Base-by-base conservation (phyloP, 2,329 filamentous ascomycete genomes). In the Helminthosporium solani region DNA sequence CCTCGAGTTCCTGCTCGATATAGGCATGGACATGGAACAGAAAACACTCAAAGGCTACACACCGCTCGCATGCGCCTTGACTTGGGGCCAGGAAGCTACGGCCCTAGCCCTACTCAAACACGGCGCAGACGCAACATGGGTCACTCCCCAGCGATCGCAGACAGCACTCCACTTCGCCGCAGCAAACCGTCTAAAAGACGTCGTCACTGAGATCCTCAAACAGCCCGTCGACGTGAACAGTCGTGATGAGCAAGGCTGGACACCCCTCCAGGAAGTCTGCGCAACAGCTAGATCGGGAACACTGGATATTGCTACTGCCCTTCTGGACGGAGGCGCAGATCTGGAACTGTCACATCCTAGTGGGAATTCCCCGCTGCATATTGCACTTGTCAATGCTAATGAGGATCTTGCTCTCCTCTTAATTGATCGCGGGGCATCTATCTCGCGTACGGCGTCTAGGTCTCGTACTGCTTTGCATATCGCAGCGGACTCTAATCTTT, bases 281-380 rank as follows among this genome's bases (percentile, higher is more conserved):
- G 50, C 44, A 14, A 35, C 37, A 4, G 14, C 7, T n/a, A 31
- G 7, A 12, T 14, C 8, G 14, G 50, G 49, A 3, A 51, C 47
- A 2, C 34, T 34, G 0, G 33, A 44, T 2, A 45, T 54, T 11
- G 46, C 58, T 30, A 4, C 20, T n/a, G 30, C 35, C 2, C 54
- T 64, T 18, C 46, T 64, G 7, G 42, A 47, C n/a, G 43, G 43
- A 33, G 55, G 57, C 33, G 54, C 59, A 21, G 42, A 60, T 33
- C 45, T 54, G 9, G 48, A 57, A 33, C 21, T 44, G 6, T 23
- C 39, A 6, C 42, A 49, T 20, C 40, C 40, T 9, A 47, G 42
- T 20, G 38, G 38, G 20, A 52, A 57, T 35, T 40, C 44, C 1
- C 49, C 57, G 1, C 42, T 61, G 1, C 57, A 60, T 43, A 39